Percentiles rank a stretch among this genome's conserved stretches.
Evolutionary conservation across 2,329 filamentous ascomycete species (phyloP).

Genomic region (Neonectria punicea): DNA sequence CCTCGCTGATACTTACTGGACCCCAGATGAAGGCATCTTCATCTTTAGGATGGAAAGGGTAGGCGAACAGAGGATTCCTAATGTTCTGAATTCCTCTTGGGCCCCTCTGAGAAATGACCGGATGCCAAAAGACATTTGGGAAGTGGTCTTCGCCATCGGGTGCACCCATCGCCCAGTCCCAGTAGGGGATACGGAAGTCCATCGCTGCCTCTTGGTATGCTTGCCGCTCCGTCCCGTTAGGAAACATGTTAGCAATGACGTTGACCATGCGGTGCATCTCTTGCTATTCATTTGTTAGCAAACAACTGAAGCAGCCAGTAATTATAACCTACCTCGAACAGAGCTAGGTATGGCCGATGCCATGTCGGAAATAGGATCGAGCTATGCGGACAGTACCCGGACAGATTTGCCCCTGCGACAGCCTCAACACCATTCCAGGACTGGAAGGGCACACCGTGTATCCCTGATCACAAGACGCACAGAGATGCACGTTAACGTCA

Average conservation of each 20-base stretch:
- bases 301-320: no score
- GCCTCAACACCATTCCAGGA: slow-evolving; percentile 64
- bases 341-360: slow-evolving; percentile 82
- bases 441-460: slow-evolving; percentile 79
- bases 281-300: slow-evolving; percentile 46
- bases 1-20: slow-evolving; percentile 61
- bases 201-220: slow-evolving; percentile 63
- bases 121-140: slow-evolving; percentile 57
- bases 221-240: slow-evolving; percentile 55
- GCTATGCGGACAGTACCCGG: slow-evolving; percentile 82
- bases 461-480: slow-evolving; percentile 60
- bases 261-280: slow-evolving; percentile 50
- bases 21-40: slow-evolving; percentile 65
- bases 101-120: slow-evolving; percentile 63
- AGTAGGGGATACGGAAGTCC: slow-evolving; percentile 67
- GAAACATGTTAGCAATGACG: slow-evolving; percentile 60
- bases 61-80: slow-evolving; percentile 70
- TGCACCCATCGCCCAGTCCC: slow-evolving; percentile 67
- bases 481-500: slow-evolving; percentile 14
- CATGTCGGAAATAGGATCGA: slow-evolving; percentile 82
- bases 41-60: slow-evolving; percentile 69
- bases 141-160: slow-evolving; percentile 60
- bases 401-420: slow-evolving; percentile 61
- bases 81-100: slow-evolving; percentile 67
- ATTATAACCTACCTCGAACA: slow-evolving; percentile 61